Percentiles rank a stretch among this genome's conserved stretches.
Conservation (phyloP, 177 flowering plant genomes). For the Vitis hybrid region DNA sequence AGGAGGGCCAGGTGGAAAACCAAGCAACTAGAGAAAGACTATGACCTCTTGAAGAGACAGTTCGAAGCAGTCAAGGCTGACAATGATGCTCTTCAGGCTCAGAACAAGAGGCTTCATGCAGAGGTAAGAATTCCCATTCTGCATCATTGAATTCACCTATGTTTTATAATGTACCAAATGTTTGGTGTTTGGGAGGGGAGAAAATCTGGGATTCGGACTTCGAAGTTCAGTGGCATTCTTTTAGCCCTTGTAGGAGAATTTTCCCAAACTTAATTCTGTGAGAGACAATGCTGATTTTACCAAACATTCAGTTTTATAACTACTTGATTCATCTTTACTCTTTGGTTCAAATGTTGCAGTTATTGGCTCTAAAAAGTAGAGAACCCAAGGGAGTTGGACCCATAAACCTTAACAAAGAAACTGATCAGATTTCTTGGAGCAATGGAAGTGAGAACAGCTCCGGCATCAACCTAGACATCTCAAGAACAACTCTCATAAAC, state of each 20-base stretch:
- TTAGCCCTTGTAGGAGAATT: too few species aligned
- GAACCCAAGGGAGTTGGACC: slow-evolving; percentile 20
- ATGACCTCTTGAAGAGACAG: slow-evolving; percentile 56
- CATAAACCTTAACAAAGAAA: slow-evolving; percentile 26
- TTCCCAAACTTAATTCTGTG: too few species aligned
- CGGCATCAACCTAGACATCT: slow-evolving; percentile 26
- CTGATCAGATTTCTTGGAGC: slow-evolving; percentile 36
- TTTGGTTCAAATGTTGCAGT: slow-evolving; percentile 16
- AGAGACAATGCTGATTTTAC: too few species aligned
- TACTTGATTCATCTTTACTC: not conserved
- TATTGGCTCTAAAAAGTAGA: slow-evolving; percentile 24
- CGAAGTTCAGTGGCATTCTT: too few species aligned
- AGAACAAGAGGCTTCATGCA: slow-evolving; percentile 53
- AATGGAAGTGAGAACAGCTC: slow-evolving; percentile 48
- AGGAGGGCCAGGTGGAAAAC: slow-evolving; percentile 85
- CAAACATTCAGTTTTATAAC: not conserved
- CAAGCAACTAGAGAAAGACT: slow-evolving; percentile 65
- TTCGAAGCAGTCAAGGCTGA: slow-evolving; percentile 57
- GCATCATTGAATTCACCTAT: not conserved
- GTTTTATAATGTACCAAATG: slow-evolving; percentile 6
- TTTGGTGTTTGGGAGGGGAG: too few species aligned
- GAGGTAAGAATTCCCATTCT: slow-evolving; percentile 36
- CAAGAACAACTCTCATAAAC: slow-evolving; percentile 22
- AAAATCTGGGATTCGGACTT: too few species aligned
- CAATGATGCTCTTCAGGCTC: slow-evolving; percentile 56